Percentiles rank a stretch among this genome's conserved stretches.
These are phyloP conservation scores for Persicaria tinctoria DNA, from an alignment of 148 eudicot species.

Conservation along the genomic window DNA sequence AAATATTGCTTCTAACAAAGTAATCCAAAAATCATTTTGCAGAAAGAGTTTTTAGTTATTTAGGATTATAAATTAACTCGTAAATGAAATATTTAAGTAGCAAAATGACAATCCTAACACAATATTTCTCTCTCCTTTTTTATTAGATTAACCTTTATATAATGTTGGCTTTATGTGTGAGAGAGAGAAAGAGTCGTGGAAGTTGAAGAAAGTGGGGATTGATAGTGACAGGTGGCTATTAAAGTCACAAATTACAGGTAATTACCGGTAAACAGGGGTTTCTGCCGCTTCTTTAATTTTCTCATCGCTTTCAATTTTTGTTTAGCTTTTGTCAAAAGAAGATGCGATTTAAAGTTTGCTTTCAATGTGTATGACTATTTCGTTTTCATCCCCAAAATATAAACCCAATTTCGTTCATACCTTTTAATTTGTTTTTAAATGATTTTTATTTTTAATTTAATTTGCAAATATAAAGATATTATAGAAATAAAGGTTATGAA, in stretches of 20 bases:
- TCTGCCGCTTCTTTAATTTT: not conserved
- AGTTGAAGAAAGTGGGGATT: conserved; percentile 1
- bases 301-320: not conserved
- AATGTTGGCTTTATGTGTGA: not conserved
- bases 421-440: not conserved
- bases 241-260: conserved; percentile 5
- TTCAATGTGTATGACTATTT: not conserved
- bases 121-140: too few relatives aligned
- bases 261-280: conserved; percentile 8
- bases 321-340: not conserved
- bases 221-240: not conserved
- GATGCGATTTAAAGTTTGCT: not conserved
- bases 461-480: not conserved
- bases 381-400: too few relatives aligned
- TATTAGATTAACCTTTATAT: too few relatives aligned
- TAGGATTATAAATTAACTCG: too few relatives aligned
- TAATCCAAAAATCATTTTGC: too few relatives aligned
- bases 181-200: not conserved
- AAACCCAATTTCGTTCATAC: not conserved
- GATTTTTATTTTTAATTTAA: not conserved
- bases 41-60: too few relatives aligned
- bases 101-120: too few relatives aligned
- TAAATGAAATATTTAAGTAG: too few relatives aligned
- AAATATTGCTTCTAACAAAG: too few relatives aligned
- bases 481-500: not conserved